Evolutionary conservation across 176 grass and related monocot species (phyloP), one percentile per base, ranked within the genome.

Genomic region (Oryza longistaminata): DNA sequence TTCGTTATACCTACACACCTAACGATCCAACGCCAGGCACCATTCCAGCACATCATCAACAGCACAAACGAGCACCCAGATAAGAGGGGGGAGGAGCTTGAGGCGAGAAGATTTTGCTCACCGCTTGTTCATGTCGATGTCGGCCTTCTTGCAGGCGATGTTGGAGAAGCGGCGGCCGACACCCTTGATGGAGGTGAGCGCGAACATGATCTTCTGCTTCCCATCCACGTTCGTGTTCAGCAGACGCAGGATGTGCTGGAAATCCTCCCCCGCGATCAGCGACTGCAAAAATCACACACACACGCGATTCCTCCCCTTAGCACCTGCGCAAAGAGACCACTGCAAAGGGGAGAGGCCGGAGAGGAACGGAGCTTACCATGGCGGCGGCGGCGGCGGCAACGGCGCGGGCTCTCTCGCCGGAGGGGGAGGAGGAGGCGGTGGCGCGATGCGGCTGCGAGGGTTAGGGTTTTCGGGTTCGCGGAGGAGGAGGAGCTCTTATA

Each of bases 121-220:
- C 92, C 92, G 91, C 84, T 94, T 97, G 86, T 93, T 91, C 95
- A 94, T 94, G 95, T 97, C 95, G 71, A 97, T 86, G 25, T 97
- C 95, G 8, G 95, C 95, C 90, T 97, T 97, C 90, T 97, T 94
- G 90, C 95, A 97, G 60, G 64, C 88, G 85, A 94, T 94, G 84
- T 97, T 97, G 67, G 95, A 94, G 84, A 94, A 97, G 26, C 95
- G 81, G 79, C 95, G 95, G 14, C 92, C 95, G 7, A 94, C 1
- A 94, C 92, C 95, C 88, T 97, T 97, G 81, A 97, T 97, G 84
- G 92, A 80, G 66, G 95, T 94, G 60, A 97, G 17, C 42, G 92
- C 90, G 74, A 91, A 94, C 95, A 94, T 97, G 83, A 97, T 97
- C 92, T 97, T 97, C 76, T 97, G 90, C 79, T 97, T 97, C 1